Evolutionary conservation across 176 grass and related monocot species (phyloP).

Genomic region (Rhynchospora tenuis): DNA sequence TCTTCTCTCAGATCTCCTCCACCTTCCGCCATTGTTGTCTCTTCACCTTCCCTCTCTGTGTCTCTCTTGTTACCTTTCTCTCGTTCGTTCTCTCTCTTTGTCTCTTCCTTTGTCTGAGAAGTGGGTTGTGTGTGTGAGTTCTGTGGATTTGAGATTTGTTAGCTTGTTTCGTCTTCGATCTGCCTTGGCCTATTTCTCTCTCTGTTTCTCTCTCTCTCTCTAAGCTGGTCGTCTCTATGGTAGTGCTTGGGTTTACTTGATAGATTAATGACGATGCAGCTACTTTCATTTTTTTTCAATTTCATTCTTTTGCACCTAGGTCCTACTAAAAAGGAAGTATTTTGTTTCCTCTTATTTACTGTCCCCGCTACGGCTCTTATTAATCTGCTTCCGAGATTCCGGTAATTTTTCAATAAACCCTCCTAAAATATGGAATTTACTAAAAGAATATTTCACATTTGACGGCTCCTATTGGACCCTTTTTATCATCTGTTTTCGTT

Average conservation of each 20-base stretch:
- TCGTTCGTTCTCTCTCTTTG: neutral
- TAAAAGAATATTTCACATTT: neutral
- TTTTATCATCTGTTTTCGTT: neutral
- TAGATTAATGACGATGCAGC: conserved; percentile 28
- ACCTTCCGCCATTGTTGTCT: conserved; percentile 26
- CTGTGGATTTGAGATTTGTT: conserved; percentile 20
- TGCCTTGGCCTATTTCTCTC: conserved; percentile 15
- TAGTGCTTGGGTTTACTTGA: conserved; percentile 6
- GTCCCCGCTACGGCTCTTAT: neutral
- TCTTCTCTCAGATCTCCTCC: conserved; percentile 8
- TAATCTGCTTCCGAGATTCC: neutral
- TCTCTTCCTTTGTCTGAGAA: neutral
- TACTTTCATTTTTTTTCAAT: conserved; percentile 21
- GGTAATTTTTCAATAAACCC: neutral
- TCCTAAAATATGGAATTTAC: neutral
- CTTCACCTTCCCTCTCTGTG: neutral
- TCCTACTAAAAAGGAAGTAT: conserved; percentile 5
- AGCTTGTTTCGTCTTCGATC: conserved; percentile 13
- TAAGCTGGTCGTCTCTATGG: neutral
- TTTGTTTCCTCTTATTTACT: conserved; percentile 20
- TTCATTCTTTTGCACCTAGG: conserved; percentile 4
- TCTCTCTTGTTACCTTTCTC: neutral
- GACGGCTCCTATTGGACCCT: neutral
- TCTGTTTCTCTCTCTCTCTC: neutral
- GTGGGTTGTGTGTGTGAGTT: neutral